Evolutionary conservation across 805 yeast genomes (phyloP).

Genomic region (Metschnikowia continentalis): DNA sequence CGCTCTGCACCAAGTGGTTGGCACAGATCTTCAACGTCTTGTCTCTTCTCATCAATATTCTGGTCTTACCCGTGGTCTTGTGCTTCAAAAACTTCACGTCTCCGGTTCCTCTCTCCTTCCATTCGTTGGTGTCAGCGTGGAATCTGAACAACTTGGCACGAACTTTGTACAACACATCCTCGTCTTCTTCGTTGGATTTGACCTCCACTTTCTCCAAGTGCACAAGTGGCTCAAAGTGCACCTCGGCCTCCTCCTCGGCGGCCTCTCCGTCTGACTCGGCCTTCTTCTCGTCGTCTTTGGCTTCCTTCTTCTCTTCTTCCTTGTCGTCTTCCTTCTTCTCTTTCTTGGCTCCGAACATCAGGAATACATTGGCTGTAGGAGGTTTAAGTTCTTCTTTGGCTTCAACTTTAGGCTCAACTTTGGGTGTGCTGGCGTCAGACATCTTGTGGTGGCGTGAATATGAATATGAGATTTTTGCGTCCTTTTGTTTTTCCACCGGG

Average conservation of each 20-base stretch:
- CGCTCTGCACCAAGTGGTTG: slow-evolving; percentile 84
- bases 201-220: slow-evolving; percentile 94
- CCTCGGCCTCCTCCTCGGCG: slow-evolving; percentile 64
- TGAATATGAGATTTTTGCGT: background rate
- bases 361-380: slow-evolving; percentile 79
- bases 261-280: slow-evolving; percentile 56
- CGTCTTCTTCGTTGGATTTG: slow-evolving; percentile 91
- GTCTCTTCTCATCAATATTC: slow-evolving; percentile 98
- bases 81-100: slow-evolving; percentile 94
- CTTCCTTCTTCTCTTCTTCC: slow-evolving; percentile 28
- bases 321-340: slow-evolving; percentile 51
- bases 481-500: background rate
- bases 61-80: slow-evolving; percentile 73
- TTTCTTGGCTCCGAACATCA: slow-evolving; percentile 93
- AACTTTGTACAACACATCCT: slow-evolving; percentile 76
- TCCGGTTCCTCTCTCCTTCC: slow-evolving; percentile 99
- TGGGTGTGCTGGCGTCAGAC: slow-evolving; percentile 5
- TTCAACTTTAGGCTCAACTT: slow-evolving; percentile 22
- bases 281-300: slow-evolving; percentile 29
- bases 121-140: slow-evolving; percentile 78
- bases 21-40: slow-evolving; percentile 98
- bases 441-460: background rate
- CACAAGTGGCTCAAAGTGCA: slow-evolving; percentile 95
- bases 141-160: slow-evolving; percentile 94
- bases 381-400: slow-evolving; percentile 45